phyloP scores from a whole-genome alignment of 1,139 yeast species.

The Lizanozyma gosingica region DNA sequence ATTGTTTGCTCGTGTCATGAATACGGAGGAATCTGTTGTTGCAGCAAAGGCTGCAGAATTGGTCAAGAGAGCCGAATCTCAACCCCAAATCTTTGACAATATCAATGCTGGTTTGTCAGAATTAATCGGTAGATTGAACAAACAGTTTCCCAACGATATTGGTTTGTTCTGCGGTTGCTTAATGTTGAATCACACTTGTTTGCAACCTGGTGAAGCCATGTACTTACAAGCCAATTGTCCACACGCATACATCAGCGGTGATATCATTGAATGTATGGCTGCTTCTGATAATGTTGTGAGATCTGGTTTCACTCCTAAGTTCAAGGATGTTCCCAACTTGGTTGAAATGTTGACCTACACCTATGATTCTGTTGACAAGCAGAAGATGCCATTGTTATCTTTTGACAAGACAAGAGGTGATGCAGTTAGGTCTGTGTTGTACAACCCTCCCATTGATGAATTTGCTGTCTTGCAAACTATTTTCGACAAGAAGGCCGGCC shows the following conservation, averaged over 20 bases:
- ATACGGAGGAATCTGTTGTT: constrained; percentile 51
- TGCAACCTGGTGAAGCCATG: constrained; percentile 93
- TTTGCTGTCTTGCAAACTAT: constrained; percentile 80
- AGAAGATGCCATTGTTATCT: constrained; percentile 68
- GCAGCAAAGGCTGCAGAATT: constrained; percentile 47
- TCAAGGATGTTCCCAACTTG: constrained; percentile 85
- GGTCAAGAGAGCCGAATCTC: constrained; percentile 48
- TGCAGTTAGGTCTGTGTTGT: constrained; percentile 52
- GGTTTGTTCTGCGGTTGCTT: constrained; percentile 96
- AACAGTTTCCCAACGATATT: constrained; percentile 86
- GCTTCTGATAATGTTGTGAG: constrained; percentile 97
- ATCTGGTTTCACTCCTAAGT: constrained; percentile 97
- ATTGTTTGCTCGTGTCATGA: constrained; percentile 79
- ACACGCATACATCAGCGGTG: constrained; percentile 95
- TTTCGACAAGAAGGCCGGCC: constrained; percentile 35
- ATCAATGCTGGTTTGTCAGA: constrained; percentile 50
- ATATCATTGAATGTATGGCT: constrained; percentile 98
- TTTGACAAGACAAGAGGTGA: constrained; percentile 64
- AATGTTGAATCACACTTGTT: constrained; percentile 75
- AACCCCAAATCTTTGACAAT: constrained; percentile 40
- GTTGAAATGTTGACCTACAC: constrained; percentile 88
- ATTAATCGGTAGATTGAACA: constrained; percentile 65
- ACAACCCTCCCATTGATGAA: constrained; percentile 95
- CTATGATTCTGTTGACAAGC: constrained; percentile 83
- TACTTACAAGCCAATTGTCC: constrained; percentile 95